phyloP scores from a whole-genome alignment of 75 land plant genomes.

The Ceratopteris richardii region DNA sequence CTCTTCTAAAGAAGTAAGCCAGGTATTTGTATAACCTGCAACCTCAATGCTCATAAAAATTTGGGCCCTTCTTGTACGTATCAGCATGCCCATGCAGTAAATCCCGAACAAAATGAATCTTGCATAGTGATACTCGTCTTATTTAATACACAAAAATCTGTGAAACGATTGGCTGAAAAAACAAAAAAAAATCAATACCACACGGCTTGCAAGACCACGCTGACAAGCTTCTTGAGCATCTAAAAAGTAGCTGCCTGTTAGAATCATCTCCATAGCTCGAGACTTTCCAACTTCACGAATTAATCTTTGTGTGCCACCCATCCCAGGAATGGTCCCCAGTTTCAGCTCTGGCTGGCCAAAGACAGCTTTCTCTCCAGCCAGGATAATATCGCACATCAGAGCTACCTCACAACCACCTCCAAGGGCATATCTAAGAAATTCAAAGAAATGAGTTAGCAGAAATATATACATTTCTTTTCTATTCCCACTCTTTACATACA shows the following conservation, averaged over 20 bases:
- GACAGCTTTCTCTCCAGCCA: constrained; percentile 29
- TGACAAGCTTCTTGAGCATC: constrained; percentile 34
- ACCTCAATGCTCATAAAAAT: too few relatives aligned
- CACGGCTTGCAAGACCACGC: constrained; percentile 29
- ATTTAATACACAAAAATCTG: too few relatives aligned
- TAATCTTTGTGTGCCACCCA: constrained; percentile 33
- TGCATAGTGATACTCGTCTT: too few relatives aligned
- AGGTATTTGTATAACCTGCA: too few relatives aligned
- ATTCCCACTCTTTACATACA: too few relatives aligned
- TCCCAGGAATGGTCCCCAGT: constrained; percentile 35
- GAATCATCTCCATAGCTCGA: constrained; percentile 42
- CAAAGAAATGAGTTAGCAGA: too few relatives aligned
- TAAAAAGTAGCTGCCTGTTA: constrained; percentile 26
- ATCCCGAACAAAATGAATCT: too few relatives aligned
- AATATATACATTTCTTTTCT: too few relatives aligned
- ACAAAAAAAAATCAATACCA: constrained; percentile 12
- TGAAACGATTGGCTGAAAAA: too few relatives aligned
- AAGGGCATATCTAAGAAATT: constrained; percentile 21
- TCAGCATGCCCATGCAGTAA: too few relatives aligned
- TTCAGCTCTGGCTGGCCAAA: constrained; percentile 38
- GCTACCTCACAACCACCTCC: constrained; percentile 41
- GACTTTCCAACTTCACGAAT: constrained; percentile 39
- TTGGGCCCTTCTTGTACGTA: too few relatives aligned
- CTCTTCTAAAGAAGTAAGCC: too few relatives aligned
- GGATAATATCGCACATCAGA: constrained; percentile 30